Conservation (phyloP, 495 filamentous ascomycete genomes). For the Cenococcum geophilum region DNA sequence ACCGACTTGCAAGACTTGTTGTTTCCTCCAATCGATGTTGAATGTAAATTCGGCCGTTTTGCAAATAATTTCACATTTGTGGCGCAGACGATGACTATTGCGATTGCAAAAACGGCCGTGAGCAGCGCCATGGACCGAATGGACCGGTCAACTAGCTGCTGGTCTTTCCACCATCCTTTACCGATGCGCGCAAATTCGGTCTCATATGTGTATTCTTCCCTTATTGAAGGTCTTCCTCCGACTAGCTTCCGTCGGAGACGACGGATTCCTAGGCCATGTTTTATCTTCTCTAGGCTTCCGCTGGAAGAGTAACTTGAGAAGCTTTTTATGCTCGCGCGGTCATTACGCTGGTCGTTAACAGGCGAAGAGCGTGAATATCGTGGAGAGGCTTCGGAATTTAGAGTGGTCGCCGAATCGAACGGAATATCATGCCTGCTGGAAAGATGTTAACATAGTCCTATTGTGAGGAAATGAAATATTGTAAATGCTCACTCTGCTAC, state of each 20-base stretch:
- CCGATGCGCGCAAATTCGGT: slow-evolving; percentile 21
- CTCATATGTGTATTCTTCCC: slow-evolving; percentile 12
- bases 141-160: slow-evolving; percentile 21
- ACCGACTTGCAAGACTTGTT: slow-evolving; percentile 17
- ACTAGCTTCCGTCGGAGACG: slow-evolving; percentile 19
- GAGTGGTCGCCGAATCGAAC: slow-evolving; percentile 5
- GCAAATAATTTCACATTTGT: slow-evolving; percentile 9
- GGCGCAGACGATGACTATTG: slow-evolving; percentile 18
- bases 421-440: slow-evolving; percentile 2
- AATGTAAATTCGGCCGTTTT: slow-evolving; percentile 10
- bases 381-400: neutral
- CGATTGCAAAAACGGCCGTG: slow-evolving; percentile 18
- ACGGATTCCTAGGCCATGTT: slow-evolving; percentile 10
- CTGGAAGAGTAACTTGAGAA: slow-evolving; percentile 9
- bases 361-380: slow-evolving; percentile 2
- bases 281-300: slow-evolving; percentile 12
- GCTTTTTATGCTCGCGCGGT: slow-evolving; percentile 13
- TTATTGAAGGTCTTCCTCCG: slow-evolving; percentile 6
- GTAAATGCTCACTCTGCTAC: slow-evolving; percentile 20
- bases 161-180: slow-evolving; percentile 26
- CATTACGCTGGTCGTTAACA: neutral
- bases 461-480: neutral
- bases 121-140: slow-evolving; percentile 21
- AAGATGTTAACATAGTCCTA: neutral
- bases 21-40: slow-evolving; percentile 15